Percentiles rank a stretch among this genome's conserved stretches.
These are phyloP conservation scores for Dryas integrifolia DNA, from an alignment of 331 rosid species.

Conservation along the genomic window DNA sequence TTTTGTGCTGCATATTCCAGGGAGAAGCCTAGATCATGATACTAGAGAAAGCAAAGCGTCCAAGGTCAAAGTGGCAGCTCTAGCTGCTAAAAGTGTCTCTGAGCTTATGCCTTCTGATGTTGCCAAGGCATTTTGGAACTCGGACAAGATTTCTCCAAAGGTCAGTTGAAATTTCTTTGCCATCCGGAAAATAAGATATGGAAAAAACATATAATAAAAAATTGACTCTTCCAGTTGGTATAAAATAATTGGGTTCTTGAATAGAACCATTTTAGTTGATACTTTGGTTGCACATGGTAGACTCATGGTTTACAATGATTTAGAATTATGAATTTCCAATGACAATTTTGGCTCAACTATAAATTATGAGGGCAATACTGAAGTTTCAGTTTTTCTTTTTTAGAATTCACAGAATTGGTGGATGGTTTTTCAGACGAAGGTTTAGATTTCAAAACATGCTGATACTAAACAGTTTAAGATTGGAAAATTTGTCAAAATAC, in stretches of 20 bases:
- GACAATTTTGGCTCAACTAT: background rate
- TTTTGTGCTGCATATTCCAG: constrained; percentile 70
- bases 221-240: background rate
- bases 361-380: background rate
- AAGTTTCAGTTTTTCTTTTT: background rate
- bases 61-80: constrained; percentile 72
- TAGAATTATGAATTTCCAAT: background rate
- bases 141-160: constrained; percentile 87
- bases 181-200: background rate
- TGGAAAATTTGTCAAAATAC: background rate
- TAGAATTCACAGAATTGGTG: background rate
- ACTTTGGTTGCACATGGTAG: background rate
- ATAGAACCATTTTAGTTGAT: background rate
- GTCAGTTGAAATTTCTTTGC: constrained; percentile 44
- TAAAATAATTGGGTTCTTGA: background rate
- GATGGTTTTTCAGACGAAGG: background rate
- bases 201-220: background rate
- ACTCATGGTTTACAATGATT: background rate
- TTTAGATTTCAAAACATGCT: background rate
- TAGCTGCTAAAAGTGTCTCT: constrained; percentile 75
- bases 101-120: constrained; percentile 97
- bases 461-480: background rate
- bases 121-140: constrained; percentile 81
- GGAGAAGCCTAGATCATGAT: constrained; percentile 55
- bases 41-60: constrained; percentile 53